Evolutionary conservation across 192 early-diverging fungal genomes (phyloP).

Genomic region (Coemansia sp.): DNA sequence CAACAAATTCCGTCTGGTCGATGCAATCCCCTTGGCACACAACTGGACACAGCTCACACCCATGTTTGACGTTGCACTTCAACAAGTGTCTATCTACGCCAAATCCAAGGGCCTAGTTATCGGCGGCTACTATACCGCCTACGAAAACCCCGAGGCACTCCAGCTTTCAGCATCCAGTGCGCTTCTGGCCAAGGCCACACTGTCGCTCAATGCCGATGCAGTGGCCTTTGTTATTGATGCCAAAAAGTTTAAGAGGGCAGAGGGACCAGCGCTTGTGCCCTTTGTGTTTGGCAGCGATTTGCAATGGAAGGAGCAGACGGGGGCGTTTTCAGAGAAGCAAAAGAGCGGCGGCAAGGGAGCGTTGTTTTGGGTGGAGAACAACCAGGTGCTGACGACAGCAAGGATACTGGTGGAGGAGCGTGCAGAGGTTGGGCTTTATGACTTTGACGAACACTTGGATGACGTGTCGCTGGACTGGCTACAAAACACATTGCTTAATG

Average conservation of each 20-base stretch:
- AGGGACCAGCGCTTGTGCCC: slow-evolving; percentile 25
- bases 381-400: slow-evolving; percentile 29
- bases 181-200: slow-evolving; percentile 28
- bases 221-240: slow-evolving; percentile 44
- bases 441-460: slow-evolving; percentile 54
- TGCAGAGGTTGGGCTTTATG: slow-evolving; percentile 28
- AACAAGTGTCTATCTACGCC: slow-evolving; percentile 59
- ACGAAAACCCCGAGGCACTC: slow-evolving; percentile 28
- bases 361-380: slow-evolving; percentile 43
- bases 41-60: slow-evolving; percentile 74
- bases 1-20: slow-evolving; percentile 45
- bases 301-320: slow-evolving; percentile 44
- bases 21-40: slow-evolving; percentile 83
- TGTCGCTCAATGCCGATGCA: slow-evolving; percentile 11
- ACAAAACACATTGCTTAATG: slow-evolving; percentile 35
- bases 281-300: slow-evolving; percentile 19
- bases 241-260: slow-evolving; percentile 26
- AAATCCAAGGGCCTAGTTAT: slow-evolving; percentile 25
- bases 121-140: slow-evolving; percentile 43
- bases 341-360: too few species aligned
- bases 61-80: slow-evolving; percentile 80
- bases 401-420: slow-evolving; percentile 38
- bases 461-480: slow-evolving; percentile 48
- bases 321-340: slow-evolving; percentile 23
- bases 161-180: slow-evolving; percentile 39